phyloP scores from a whole-genome alignment of 768 basidiomycete genomes.

The Dioszegia hungarica region DNA sequence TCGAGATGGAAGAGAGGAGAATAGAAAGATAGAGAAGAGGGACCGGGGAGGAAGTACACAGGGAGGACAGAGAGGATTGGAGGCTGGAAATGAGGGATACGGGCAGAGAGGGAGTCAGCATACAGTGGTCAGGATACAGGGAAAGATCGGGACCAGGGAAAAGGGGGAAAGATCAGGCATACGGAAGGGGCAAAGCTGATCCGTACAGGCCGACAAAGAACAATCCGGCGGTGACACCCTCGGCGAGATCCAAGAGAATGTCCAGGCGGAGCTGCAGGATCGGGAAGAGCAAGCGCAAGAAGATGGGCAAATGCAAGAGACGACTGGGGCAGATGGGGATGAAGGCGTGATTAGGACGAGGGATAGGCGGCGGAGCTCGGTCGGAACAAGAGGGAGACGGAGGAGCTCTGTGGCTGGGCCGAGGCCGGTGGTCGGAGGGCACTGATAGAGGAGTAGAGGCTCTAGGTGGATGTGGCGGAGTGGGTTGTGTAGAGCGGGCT shows the following conservation, averaged over 20 bases:
- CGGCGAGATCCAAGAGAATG: constrained; percentile 30
- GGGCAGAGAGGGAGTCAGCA: too few relatives aligned
- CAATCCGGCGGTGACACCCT: constrained; percentile 36
- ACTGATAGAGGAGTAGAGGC: too few relatives aligned
- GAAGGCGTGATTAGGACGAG: background rate
- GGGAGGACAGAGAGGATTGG: too few relatives aligned
- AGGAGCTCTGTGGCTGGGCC: constrained; percentile 5
- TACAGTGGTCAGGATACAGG: too few relatives aligned
- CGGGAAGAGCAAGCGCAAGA: background rate
- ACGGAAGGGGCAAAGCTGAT: background rate
- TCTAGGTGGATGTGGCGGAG: background rate
- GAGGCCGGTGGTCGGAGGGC: background rate
- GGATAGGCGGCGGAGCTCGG: constrained; percentile 1
- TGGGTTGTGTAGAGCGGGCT: background rate
- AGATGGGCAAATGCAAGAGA: background rate
- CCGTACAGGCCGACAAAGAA: constrained; percentile 37
- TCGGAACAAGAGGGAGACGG: background rate
- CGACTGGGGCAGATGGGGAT: too few relatives aligned
- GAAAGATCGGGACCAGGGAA: too few relatives aligned
- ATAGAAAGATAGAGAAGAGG: too few relatives aligned
- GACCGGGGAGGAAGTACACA: too few relatives aligned
- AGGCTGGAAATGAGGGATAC: too few relatives aligned
- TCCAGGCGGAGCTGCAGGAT: constrained; percentile 20
- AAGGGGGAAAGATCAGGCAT: too few relatives aligned
- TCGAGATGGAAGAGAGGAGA: too few relatives aligned